Percentiles rank a stretch among this genome's conserved stretches.
These are phyloP conservation scores for Vigna mungo DNA, from an alignment of 306 rosid species.

Conservation along the genomic window DNA sequence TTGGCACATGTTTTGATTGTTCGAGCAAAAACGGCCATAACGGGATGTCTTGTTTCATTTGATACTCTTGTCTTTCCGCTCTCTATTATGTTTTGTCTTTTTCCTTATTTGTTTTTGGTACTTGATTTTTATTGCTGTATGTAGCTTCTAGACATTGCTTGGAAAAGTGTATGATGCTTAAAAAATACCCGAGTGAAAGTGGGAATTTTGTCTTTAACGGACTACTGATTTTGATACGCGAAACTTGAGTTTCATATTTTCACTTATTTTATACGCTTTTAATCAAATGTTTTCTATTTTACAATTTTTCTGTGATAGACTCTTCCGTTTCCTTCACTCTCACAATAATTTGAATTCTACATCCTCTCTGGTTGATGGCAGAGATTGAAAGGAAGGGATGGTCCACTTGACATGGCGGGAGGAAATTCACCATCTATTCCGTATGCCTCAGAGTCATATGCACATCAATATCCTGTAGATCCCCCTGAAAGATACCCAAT, in stretches of 20 bases:
- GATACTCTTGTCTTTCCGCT: background rate
- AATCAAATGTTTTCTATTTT: background rate
- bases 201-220: background rate
- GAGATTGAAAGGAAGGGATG: constrained; percentile 72
- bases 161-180: background rate
- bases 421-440: constrained; percentile 53
- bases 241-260: constrained; percentile 23
- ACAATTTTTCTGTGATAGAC: background rate
- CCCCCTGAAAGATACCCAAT: constrained; percentile 72
- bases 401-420: constrained; percentile 45
- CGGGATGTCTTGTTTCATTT: background rate
- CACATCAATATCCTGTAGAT: constrained; percentile 46
- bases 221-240: background rate
- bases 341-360: constrained; percentile 14
- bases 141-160: constrained; percentile 28
- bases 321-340: constrained; percentile 4
- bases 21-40: too few relatives aligned
- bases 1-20: background rate
- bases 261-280: background rate
- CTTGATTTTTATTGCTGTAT: background rate
- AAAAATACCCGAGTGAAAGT: constrained; percentile 17
- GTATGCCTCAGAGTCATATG: constrained; percentile 59
- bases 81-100: too few relatives aligned
- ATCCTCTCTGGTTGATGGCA: constrained; percentile 43
- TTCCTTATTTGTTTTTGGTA: background rate